Conservation (phyloP, 202 grass and related monocot species). For the Bolboschoenoplectus hybrid region DNA sequence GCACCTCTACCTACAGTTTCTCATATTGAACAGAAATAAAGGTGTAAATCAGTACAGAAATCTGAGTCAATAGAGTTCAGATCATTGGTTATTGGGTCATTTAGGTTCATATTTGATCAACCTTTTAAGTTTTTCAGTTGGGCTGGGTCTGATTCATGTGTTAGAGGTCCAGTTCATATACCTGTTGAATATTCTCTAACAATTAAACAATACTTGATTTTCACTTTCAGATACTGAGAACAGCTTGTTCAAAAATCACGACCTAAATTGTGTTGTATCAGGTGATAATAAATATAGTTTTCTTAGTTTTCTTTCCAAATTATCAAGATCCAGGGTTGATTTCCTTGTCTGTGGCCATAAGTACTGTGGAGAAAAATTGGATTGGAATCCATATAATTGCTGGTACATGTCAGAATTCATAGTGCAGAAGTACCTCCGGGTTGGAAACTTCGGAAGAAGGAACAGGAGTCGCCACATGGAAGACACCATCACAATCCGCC, state of each 20-base stretch:
- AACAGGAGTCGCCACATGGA: constrained; percentile 73
- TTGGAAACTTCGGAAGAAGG: constrained; percentile 38
- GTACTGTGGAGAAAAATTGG: background rate
- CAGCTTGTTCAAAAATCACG: background rate
- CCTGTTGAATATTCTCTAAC: background rate
- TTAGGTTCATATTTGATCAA: background rate
- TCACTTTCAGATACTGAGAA: background rate
- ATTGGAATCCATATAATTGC: background rate
- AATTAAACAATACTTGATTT: background rate
- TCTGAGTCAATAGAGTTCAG: background rate
- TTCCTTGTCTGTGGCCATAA: background rate
- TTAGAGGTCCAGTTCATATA: background rate
- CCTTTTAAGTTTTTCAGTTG: background rate
- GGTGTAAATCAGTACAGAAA: background rate
- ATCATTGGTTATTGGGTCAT: no score
- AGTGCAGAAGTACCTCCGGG: constrained; percentile 46
- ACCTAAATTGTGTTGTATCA: background rate
- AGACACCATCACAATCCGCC: constrained; percentile 69
- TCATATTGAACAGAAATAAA: background rate
- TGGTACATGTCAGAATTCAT: background rate
- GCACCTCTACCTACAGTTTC: constrained; percentile 47
- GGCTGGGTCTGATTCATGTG: background rate
- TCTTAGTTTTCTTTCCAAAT: background rate
- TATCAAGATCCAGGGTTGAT: background rate
- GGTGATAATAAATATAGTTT: background rate